These are phyloP conservation scores for Lasiosphaeris hirsuta DNA, from an alignment of 495 filamentous ascomycete genomes.

Conservation along the genomic window DNA sequence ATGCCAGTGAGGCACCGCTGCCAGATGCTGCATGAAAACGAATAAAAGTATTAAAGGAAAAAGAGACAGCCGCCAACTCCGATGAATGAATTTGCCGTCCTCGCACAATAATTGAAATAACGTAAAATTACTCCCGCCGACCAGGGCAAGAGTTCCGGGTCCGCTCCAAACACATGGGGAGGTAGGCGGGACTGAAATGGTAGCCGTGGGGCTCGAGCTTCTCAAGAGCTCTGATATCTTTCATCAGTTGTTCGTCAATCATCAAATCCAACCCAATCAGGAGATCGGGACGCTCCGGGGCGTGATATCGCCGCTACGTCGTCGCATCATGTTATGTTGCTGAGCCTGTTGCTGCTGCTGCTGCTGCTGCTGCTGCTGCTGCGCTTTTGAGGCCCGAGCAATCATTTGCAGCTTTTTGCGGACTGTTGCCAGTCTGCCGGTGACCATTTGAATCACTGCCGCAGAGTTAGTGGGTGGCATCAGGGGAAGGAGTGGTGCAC, in stretches of 20 bases:
- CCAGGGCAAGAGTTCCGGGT: not conserved
- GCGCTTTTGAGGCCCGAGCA: conserved; percentile 38
- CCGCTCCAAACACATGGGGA: not conserved
- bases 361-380: conserved; percentile 29
- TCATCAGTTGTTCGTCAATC: conserved; percentile 19
- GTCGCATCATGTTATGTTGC: conserved; percentile 30
- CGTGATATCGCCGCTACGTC: conserved; percentile 45
- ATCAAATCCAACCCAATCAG: conserved; percentile 20
- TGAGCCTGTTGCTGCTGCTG: conserved; percentile 14
- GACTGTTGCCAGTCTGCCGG: conserved; percentile 34
- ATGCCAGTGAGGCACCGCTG: not conserved
- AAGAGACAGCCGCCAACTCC: not conserved
- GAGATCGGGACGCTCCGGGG: conserved; percentile 42
- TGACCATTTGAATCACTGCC: conserved; percentile 48
- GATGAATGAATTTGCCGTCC: not conserved
- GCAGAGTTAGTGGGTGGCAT: conserved; percentile 12
- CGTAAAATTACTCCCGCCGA: not conserved
- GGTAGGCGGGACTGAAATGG: conserved; percentile 1
- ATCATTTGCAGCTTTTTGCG: conserved; percentile 46
- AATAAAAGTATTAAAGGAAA: not conserved
- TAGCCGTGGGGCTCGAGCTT: conserved; percentile 23
- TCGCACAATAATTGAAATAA: not conserved
- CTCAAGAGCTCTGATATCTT: conserved; percentile 13
- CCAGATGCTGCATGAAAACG: not conserved
- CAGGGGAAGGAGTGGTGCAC: not conserved